A percentile compares a stretch with the other conserved stretches of the same genome.
Evolutionary conservation across 2,329 filamentous ascomycete species (phyloP).

Genomic region (Ophiostoma novo-ulmi): DNA sequence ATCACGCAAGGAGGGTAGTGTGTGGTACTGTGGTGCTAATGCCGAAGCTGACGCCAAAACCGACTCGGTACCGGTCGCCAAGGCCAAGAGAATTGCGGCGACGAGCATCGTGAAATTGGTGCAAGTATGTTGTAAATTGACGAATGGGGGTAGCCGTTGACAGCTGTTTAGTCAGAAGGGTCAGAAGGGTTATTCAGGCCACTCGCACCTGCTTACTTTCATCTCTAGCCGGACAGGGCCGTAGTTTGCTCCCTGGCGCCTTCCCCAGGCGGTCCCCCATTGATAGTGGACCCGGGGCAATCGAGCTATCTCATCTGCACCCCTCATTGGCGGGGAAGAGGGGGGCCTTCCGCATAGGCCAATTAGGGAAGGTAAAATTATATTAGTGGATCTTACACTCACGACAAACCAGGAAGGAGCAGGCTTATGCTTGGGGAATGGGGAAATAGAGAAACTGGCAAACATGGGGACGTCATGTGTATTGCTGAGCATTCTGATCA

Average conservation of each 20-base stretch:
- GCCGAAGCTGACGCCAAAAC: neutral
- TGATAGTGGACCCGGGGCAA: neutral
- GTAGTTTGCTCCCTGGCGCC: neutral
- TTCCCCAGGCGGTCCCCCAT: neutral
- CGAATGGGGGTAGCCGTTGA: neutral
- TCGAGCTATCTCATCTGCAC: slow-evolving; percentile 2
- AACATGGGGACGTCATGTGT: slow-evolving; percentile 17
- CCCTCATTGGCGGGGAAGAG: slow-evolving; percentile 21
- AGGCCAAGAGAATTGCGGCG: slow-evolving; percentile 4
- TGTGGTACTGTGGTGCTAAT: slow-evolving; percentile 32
- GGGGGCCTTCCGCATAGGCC: slow-evolving; percentile 12
- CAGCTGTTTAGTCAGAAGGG: neutral
- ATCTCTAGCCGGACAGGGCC: slow-evolving; percentile 8
- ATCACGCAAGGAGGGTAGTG: slow-evolving; percentile 41
- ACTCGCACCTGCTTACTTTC: neutral
- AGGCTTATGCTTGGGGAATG: slow-evolving; percentile 8
- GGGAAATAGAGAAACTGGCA: slow-evolving; percentile 5
- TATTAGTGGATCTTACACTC: neutral
- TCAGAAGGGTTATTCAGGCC: neutral
- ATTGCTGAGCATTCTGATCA: neutral
- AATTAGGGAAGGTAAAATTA: neutral
- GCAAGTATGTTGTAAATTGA: neutral
- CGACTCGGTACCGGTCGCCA: slow-evolving; percentile 3
- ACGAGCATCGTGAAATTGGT: slow-evolving; percentile 1
- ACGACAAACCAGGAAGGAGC: neutral